Evolutionary conservation across 208 protist species (phyloP).

Genomic region (Trypanosoma cruzi): DNA sequence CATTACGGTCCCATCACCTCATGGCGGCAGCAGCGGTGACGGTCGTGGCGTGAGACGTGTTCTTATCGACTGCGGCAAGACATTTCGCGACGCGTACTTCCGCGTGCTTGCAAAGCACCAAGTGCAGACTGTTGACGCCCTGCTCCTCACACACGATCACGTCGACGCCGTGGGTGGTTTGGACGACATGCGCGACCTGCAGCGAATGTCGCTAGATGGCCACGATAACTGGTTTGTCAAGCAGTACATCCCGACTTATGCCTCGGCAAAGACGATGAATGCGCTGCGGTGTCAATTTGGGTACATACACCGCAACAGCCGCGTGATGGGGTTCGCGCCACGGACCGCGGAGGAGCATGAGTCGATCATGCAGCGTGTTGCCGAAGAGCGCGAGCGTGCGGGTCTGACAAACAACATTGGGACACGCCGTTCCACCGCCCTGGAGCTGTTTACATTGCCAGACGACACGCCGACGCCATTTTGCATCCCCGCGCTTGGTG

Average conservation of each 20-base stretch:
- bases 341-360: constrained; percentile 32
- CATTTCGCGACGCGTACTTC: constrained; percentile 91
- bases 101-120: constrained; percentile 66
- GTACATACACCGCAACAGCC: constrained; percentile 85
- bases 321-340: constrained; percentile 38
- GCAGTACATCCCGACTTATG: constrained; percentile 75
- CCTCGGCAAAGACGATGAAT: constrained; percentile 45
- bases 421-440: constrained; percentile 74
- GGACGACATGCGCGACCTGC: constrained; percentile 91
- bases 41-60: constrained; percentile 42
- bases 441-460: constrained; percentile 72
- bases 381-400: constrained; percentile 7
- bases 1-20: constrained; percentile 48
- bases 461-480: constrained; percentile 39
- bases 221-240: constrained; percentile 61
- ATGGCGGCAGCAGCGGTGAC: constrained; percentile 47
- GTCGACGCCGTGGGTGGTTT: constrained; percentile 82
- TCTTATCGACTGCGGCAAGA: constrained; percentile 92
- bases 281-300: constrained; percentile 43
- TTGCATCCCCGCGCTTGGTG: constrained; percentile 46
- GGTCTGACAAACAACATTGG: constrained; percentile 66
- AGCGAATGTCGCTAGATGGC: constrained; percentile 58
- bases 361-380: neutral
- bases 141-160: constrained; percentile 90
- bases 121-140: constrained; percentile 65